A percentile compares a stretch with the other conserved stretches of the same genome.
Evolutionary conservation across 2,329 filamentous ascomycete species (phyloP).

Genomic region (Aspergillus vadensis): DNA sequence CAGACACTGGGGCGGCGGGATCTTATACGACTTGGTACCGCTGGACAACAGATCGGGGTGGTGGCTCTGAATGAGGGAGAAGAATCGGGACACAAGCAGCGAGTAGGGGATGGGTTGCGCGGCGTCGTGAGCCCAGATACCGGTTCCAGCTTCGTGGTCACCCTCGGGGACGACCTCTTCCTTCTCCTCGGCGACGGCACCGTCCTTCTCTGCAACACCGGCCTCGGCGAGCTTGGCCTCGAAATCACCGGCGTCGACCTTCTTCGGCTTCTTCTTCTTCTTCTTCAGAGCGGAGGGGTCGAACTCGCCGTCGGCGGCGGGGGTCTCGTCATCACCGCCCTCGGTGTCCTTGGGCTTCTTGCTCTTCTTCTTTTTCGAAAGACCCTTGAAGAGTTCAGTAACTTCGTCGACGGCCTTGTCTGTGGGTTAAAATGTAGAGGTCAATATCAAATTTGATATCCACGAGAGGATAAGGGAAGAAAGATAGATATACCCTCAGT

Average conservation of each 20-base stretch:
- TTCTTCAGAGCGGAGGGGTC: slow-evolving; percentile 73
- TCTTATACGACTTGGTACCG: slow-evolving; percentile 96
- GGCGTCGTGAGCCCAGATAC: slow-evolving; percentile 84
- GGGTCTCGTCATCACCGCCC: slow-evolving; percentile 51
- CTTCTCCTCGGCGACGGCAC: slow-evolving; percentile 58
- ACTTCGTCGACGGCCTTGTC: slow-evolving; percentile 66
- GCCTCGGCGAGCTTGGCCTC: slow-evolving; percentile 67
- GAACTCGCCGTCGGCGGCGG: slow-evolving; percentile 61
- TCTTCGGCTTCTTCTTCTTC: slow-evolving; percentile 71
- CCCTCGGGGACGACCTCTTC: slow-evolving; percentile 63
- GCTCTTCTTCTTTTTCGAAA: slow-evolving; percentile 74
- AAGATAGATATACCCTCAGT: slow-evolving; percentile 29
- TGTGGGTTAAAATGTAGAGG: slow-evolving; percentile 28
- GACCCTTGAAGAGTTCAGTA: slow-evolving; percentile 66
- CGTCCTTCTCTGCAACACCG: slow-evolving; percentile 60
- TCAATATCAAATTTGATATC: background rate
- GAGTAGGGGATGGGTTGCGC: slow-evolving; percentile 78
- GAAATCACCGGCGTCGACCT: slow-evolving; percentile 64
- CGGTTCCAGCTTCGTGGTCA: slow-evolving; percentile 83
- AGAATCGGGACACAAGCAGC: slow-evolving; percentile 87
- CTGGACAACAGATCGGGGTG: slow-evolving; percentile 93
- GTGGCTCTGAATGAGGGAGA: slow-evolving; percentile 89
- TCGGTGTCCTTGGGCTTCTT: slow-evolving; percentile 61
- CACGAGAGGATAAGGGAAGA: background rate
- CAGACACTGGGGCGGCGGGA: slow-evolving; percentile 95